phyloP scores from a whole-genome alignment of 345 rosid genomes.

The Euphorbia pulcherrima region DNA sequence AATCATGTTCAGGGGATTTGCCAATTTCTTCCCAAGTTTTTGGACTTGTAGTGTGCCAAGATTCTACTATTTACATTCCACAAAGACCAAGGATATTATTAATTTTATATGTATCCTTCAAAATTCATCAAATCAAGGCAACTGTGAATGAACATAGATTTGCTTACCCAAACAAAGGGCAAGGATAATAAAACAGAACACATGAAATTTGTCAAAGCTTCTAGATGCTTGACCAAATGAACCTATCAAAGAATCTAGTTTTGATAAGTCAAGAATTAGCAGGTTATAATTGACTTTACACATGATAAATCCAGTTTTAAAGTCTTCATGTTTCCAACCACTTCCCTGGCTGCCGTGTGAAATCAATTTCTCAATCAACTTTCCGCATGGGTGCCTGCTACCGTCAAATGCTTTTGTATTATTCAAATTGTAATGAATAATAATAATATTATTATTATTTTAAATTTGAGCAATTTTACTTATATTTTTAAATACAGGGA shows the following conservation, averaged over 20 bases:
- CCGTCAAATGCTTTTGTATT: not conserved
- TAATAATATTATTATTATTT: too few relatives aligned
- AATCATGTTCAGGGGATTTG: constrained; percentile 1
- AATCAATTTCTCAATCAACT: not conserved
- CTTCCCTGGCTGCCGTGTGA: constrained; percentile 9
- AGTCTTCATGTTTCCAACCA: constrained; percentile 10
- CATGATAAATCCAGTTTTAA: not conserved
- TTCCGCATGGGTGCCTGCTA: not conserved
- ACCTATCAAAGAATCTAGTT: not conserved
- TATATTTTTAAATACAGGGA: too few relatives aligned
- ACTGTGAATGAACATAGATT: not conserved
- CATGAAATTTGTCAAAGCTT: not conserved
- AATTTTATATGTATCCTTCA: too few relatives aligned
- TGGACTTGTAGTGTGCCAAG: not conserved
- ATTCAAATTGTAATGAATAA: too few relatives aligned
- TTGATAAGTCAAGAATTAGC: constrained; percentile 17
- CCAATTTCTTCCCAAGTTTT: constrained; percentile 11
- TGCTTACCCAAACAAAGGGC: not conserved
- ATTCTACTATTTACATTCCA: too few relatives aligned
- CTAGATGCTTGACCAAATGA: not conserved
- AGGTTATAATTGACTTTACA: constrained; percentile 8
- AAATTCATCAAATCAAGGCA: too few relatives aligned
- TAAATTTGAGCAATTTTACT: too few relatives aligned
- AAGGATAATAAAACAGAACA: not conserved
- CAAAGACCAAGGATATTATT: too few relatives aligned